Evolutionary conservation across 208 protist genomes (phyloP), one percentile per base, ranked within the genome.

Genomic region (Angomonas ambiguus): DNA sequence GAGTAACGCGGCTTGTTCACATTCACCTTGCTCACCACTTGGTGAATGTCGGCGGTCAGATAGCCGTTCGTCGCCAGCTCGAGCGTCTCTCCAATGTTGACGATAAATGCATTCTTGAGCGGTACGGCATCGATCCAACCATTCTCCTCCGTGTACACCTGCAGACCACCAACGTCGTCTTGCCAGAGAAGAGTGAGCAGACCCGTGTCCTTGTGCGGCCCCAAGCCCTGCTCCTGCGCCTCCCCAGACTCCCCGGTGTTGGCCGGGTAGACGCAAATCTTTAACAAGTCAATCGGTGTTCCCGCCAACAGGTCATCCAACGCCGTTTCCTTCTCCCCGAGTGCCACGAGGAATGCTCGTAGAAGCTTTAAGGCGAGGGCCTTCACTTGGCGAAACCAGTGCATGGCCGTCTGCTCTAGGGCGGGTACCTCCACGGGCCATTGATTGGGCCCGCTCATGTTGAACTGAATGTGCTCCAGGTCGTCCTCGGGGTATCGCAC

Each of bases 31-130:
- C 30, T 62, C 16, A 59, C 45, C 16, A 67, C 62, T 22, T 59
- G 62, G 42, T 67, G 62, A 13, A 59, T 31, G 32, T 67, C 42
- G 20, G 62, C 45, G 32, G 24, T 16, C 1, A 67, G 49, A 51
- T 67, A 67, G 42, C 62, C 62, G 49, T 41, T 49, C 6, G 62
- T 67, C 2, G 49, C 27, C 27, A 67, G 3, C 62, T 67, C 62
- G 11, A 67, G 32, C 5, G 49, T 45, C 49, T 67, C 62, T 35
- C 62, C 62, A 48, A 67, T 67, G 49, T 67, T 67, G 30, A 67
- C 27, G 4, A 67, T 33, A 34, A 51, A 67, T 2, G 62, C 18
- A 30, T 59, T 35, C 31, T 67, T 49, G 6, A 67, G 27, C 10
- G 25, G 34, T 1, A 33, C 35, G 6, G 49, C 49, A 32, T 67